phyloP scores from a whole-genome alignment of 441 rosid species.

The Gossypium aridum region DNA sequence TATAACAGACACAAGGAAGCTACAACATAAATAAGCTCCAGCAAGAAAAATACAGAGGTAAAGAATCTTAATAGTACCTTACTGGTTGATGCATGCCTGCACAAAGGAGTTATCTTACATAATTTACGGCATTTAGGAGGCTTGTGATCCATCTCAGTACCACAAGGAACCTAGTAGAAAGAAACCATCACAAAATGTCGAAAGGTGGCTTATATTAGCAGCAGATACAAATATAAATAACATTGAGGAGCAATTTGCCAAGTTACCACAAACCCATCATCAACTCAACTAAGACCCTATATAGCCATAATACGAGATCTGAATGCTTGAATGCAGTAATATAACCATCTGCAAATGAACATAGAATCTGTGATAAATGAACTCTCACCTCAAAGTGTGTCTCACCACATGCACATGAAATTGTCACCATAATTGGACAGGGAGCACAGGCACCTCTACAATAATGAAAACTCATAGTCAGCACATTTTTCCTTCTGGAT shows the following conservation, averaged over 20 bases:
- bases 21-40: neutral
- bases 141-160: slow-evolving; percentile 79
- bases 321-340: slow-evolving; percentile 1
- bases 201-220: slow-evolving; percentile 4
- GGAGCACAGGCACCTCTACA: slow-evolving; percentile 94
- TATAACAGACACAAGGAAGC: neutral
- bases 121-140: slow-evolving; percentile 84
- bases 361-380: slow-evolving; percentile 11
- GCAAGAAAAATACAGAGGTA: neutral
- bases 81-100: slow-evolving; percentile 59
- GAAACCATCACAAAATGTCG: slow-evolving; percentile 10
- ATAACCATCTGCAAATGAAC: slow-evolving; percentile 1
- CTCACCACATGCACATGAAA: slow-evolving; percentile 79
- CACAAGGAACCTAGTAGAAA: slow-evolving; percentile 81
- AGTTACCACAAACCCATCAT: neutral
- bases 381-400: slow-evolving; percentile 71
- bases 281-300: neutral
- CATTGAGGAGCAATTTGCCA: neutral
- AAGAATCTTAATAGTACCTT: slow-evolving; percentile 44
- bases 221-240: neutral
- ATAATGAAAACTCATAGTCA: slow-evolving; percentile 21
- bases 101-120: slow-evolving; percentile 52
- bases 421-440: slow-evolving; percentile 84
- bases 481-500: neutral
- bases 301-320: neutral